Evolutionary conservation across 2,329 filamentous ascomycete genomes (phyloP).

Genomic region (Ascochyta koolunga): DNA sequence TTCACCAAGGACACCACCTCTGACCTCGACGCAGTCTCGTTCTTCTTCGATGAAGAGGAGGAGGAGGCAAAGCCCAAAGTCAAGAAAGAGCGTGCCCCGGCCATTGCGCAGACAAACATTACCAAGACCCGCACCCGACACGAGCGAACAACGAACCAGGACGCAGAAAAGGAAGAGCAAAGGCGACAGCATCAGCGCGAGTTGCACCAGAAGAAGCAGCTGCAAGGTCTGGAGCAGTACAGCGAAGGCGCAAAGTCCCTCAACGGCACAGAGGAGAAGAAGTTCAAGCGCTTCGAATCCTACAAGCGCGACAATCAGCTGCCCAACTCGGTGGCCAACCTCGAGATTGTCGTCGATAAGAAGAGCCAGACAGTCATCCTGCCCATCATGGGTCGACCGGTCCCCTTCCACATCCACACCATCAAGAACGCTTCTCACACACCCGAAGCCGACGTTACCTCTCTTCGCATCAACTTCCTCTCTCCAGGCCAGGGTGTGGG

Average conservation of each 20-base stretch:
- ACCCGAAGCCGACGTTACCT: slow-evolving; percentile 92
- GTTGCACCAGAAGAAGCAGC: slow-evolving; percentile 83
- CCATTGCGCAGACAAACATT: slow-evolving; percentile 92
- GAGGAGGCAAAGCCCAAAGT: slow-evolving; percentile 85
- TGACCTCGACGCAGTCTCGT: slow-evolving; percentile 91
- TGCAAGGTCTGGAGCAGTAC: slow-evolving; percentile 83
- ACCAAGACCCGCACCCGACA: slow-evolving; percentile 91
- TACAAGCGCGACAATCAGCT: slow-evolving; percentile 98
- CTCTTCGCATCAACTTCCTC: slow-evolving; percentile 94
- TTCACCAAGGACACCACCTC: slow-evolving; percentile 94
- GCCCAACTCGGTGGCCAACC: slow-evolving; percentile 78
- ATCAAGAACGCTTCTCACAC: slow-evolving; percentile 99
- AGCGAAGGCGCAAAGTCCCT: slow-evolving; percentile 82
- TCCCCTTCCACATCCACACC: slow-evolving; percentile 96
- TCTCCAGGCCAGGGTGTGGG: slow-evolving; percentile 97
- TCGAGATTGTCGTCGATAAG: slow-evolving; percentile 86
- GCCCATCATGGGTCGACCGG: slow-evolving; percentile 95
- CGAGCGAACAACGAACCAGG: slow-evolving; percentile 83
- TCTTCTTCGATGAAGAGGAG: slow-evolving; percentile 95
- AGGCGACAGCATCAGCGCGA: slow-evolving; percentile 93
- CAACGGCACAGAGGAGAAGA: slow-evolving; percentile 93
- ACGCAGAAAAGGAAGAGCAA: slow-evolving; percentile 86
- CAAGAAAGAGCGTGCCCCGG: slow-evolving; percentile 84
- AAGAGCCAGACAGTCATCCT: slow-evolving; percentile 91
- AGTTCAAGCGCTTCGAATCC: slow-evolving; percentile 98